Percentiles rank a stretch among this genome's conserved stretches.
Conservation (phyloP, 306 rosid species). For the Citrullus mucosospermus region DNA sequence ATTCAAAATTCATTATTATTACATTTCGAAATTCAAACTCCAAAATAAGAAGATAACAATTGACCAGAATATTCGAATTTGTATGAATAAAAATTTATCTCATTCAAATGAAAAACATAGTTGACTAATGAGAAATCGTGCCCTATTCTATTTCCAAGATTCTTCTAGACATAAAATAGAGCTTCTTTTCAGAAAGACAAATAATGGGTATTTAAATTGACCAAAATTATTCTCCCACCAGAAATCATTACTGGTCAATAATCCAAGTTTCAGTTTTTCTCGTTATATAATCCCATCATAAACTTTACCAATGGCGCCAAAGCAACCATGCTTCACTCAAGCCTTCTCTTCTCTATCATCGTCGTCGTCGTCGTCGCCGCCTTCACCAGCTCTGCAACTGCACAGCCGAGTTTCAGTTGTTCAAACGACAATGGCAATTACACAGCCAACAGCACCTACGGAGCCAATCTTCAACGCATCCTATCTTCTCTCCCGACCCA, state of each 20-base stretch:
- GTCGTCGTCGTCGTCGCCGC: neutral
- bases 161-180: neutral
- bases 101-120: neutral
- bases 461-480: slow-evolving; percentile 28
- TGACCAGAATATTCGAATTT: too few species aligned
- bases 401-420: neutral
- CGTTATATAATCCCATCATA: neutral
- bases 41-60: too few species aligned
- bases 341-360: neutral
- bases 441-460: slow-evolving; percentile 30
- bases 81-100: neutral
- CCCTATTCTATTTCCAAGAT: neutral
- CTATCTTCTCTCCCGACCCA: slow-evolving; percentile 27
- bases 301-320: neutral
- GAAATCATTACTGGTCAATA: neutral
- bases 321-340: neutral
- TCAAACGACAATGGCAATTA: slow-evolving; percentile 21
- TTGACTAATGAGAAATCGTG: neutral
- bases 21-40: too few species aligned
- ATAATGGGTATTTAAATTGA: neutral
- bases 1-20: too few species aligned
- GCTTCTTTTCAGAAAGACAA: neutral
- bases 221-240: neutral
- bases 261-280: neutral
- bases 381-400: neutral